phyloP scores from a whole-genome alignment of 1,139 yeast species.

The Blastobotrys ciferrii region DNA sequence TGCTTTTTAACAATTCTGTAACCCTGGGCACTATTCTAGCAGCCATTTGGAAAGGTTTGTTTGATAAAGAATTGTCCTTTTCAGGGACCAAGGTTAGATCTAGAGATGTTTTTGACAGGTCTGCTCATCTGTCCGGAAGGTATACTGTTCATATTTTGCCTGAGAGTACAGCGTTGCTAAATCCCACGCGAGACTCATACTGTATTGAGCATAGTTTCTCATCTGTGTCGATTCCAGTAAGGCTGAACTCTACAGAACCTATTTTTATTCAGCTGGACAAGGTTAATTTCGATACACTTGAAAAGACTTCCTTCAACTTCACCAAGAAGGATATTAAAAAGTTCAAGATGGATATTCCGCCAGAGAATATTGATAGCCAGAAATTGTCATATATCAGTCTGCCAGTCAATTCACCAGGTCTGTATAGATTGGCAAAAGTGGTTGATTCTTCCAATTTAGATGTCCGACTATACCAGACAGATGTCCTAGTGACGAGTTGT shows the following conservation, averaged over 20 bases:
- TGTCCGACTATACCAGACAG: conserved; percentile 63
- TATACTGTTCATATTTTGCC: conserved; percentile 87
- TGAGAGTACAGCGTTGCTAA: conserved; percentile 81
- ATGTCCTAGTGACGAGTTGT: conserved; percentile 68
- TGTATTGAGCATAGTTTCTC: conserved; percentile 51
- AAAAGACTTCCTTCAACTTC: conserved; percentile 50
- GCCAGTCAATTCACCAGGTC: conserved; percentile 69
- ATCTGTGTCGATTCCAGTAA: conserved; percentile 58
- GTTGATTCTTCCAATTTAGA: conserved; percentile 61
- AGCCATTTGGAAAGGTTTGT: conserved; percentile 48
- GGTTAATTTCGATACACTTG: conserved; percentile 56
- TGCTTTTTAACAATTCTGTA: conserved; percentile 40
- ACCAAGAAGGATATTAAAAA: conserved; percentile 52
- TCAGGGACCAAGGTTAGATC: conserved; percentile 51
- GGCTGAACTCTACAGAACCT: conserved; percentile 78
- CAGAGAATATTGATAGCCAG: conserved; percentile 35
- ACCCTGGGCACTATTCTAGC: conserved; percentile 52
- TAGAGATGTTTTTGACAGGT: conserved; percentile 52
- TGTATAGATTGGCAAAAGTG: conserved; percentile 65
- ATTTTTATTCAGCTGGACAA: conserved; percentile 64
- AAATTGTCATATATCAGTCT: conserved; percentile 48
- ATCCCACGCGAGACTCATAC: conserved; percentile 65
- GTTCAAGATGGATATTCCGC: conserved; percentile 36
- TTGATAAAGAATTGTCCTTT: conserved; percentile 63
- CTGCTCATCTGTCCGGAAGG: conserved; percentile 78